phyloP scores from a whole-genome alignment of 2,329 filamentous ascomycete genomes.

The Xylaria sp. region DNA sequence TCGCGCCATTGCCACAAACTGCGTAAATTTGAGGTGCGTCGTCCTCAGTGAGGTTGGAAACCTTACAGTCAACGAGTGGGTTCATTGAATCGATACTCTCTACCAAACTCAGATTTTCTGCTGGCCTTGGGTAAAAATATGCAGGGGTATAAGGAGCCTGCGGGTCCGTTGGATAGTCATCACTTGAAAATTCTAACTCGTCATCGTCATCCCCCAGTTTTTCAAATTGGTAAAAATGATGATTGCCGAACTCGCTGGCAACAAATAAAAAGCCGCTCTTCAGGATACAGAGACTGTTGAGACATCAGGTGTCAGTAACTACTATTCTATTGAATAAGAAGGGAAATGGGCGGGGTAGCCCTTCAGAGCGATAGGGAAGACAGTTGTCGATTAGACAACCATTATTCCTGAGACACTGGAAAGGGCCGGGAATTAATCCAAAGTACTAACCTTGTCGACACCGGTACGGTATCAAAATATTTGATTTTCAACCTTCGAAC shows the following conservation, averaged over 20 bases:
- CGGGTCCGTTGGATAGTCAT: conserved; percentile 82
- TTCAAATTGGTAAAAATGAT: conserved; percentile 96
- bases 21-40: conserved; percentile 98
- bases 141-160: conserved; percentile 77
- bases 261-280: conserved; percentile 97
- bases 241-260: conserved; percentile 91
- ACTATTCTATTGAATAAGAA: not conserved
- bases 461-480: conserved; percentile 96
- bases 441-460: conserved; percentile 70
- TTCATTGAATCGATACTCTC: conserved; percentile 91
- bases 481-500: conserved; percentile 90
- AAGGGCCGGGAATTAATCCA: not conserved
- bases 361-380: not conserved
- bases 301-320: conserved; percentile 7
- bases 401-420: not conserved
- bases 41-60: conserved; percentile 89
- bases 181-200: conserved; percentile 86
- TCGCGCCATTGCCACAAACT: conserved; percentile 86
- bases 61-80: conserved; percentile 88
- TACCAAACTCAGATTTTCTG: conserved; percentile 85
- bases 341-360: not conserved
- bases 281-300: conserved; percentile 79
- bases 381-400: not conserved
- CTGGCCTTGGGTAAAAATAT: conserved; percentile 83
- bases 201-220: conserved; percentile 96